A percentile compares a stretch with the other conserved stretches of the same genome.
Evolutionary conservation across 2,329 filamentous ascomycete genomes (phyloP).

Genomic region (Apiospora aurea): DNA sequence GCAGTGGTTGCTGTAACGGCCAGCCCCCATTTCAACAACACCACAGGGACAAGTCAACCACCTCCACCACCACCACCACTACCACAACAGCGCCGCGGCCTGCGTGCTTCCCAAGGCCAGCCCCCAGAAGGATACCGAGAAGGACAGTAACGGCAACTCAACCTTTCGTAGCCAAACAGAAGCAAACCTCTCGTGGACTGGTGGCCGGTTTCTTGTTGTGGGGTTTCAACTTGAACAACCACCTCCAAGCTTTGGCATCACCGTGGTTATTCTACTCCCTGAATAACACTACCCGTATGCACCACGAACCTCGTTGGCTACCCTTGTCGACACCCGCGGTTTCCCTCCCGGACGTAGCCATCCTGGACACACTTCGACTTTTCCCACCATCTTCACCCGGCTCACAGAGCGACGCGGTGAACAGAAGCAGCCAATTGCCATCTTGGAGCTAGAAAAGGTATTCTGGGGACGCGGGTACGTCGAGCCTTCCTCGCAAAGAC

Average conservation of each 20-base stretch:
- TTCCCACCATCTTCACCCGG: not conserved
- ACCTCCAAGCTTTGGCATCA: constrained; percentile 6
- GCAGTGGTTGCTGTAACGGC: constrained; percentile 26
- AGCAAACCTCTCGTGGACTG: not conserved
- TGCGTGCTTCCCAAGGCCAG: not conserved
- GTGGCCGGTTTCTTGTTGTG: constrained; percentile 7
- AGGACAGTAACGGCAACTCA: not conserved
- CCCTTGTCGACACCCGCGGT: not conserved
- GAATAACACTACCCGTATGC: not conserved
- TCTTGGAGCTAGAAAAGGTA: not conserved
- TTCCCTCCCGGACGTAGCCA: not conserved
- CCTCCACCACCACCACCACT: not conserved
- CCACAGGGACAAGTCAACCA: constrained; percentile 1
- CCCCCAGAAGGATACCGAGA: not conserved
- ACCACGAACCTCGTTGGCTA: not conserved
- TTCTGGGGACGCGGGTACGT: constrained; percentile 3
- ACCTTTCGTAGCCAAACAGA: not conserved
- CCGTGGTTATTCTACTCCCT: not conserved
- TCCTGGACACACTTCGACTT: not conserved
- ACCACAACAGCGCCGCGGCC: not conserved
- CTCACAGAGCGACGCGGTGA: not conserved
- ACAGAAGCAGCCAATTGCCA: not conserved
- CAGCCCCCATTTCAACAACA: constrained; percentile 12
- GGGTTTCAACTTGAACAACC: not conserved
- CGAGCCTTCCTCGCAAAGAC: constrained; percentile 19